Evolutionary conservation across 441 rosid genomes (phyloP), one percentile per base, ranked within the genome.

Genomic region (Dalechampia spathulata): DNA sequence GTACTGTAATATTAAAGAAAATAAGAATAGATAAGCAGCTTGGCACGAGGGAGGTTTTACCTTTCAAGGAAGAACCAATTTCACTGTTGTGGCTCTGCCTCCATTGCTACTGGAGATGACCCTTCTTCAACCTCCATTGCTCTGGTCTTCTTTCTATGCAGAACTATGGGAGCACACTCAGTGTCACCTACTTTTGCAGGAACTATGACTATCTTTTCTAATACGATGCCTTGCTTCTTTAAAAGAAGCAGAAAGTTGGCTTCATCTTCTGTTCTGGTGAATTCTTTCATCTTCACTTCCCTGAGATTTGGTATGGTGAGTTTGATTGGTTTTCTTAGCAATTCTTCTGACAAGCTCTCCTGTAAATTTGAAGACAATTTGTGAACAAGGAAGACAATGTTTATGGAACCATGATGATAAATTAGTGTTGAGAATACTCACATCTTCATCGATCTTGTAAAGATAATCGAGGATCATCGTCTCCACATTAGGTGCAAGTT

Each of bases 281-380:
- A 40, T 20, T 42, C 49, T 26, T 32, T 63, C 39, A 59, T 22
- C 19, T 17, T 46, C 11, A 44, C 53, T 46, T 56, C 54, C 26
- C 51, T 56, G 36, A 57, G 62, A 5, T 20, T 40, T 6, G 65
- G 64, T 17, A 49, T 26, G 21, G 14, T 11, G 15, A 53, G 39
- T 34, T 42, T 21, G 22, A 59, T 49, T 34, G 57, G 60, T 49
- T 54, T 66, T 10, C 34, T 32, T 15, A 32, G 19, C 21, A 54
- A 49, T 25, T 66, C 65, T 20, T 60, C 57, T 1, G 61, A 60
- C 9, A 60, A 49, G 21, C 50, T 60, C 52, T 53, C 65, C 70
- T 49, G 27, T 2, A 41, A 14, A 7, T 6, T 38, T 26, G 7
- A 21, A 13, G 14, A 37, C 8, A 16, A 6, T 17, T 7, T 22